Evolutionary conservation across 23 red algal species (phyloP), one percentile per base, ranked within the genome.

Genomic region (Pyropia haitanensis): DNA sequence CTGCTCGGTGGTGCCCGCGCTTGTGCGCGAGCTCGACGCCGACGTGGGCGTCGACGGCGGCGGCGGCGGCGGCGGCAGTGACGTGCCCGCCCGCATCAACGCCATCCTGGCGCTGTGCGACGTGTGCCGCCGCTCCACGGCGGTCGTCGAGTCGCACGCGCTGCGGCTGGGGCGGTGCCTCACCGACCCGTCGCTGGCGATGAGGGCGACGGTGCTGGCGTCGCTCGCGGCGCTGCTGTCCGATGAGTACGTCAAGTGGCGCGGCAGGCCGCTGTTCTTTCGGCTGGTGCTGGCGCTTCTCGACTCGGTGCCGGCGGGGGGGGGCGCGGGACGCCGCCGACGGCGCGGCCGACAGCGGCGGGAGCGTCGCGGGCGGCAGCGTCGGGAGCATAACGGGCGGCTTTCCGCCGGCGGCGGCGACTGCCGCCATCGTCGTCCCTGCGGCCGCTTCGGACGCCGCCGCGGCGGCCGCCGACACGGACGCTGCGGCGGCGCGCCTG

Each of bases 221-320:
- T 79, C 76, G 51, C 65, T 90, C n/a, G 63, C 73, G 18, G 65
- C 49, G 24, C 76, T 90, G 23, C 70, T 90, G 44, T 67, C 80
- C 22, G 73, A 90, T 22, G 85, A 90, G 28, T 90, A 75, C 24
- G 50, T 80, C 63, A 90, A 90, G 32, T 57, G 73, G 31, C 67
- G 76, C 10, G 54, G 63, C 32, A 75, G 76, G 16, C 68, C 59
- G 2, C 18, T 90, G 19, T 34, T 90, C 15, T 90, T 75, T 55
- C 85, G 65, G 18, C 71, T 90, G 22, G 52, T 67, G 10, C 27
- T 49, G 51, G 60, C 49, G 18, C 33, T 79, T 17, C 24, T 81
- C 3, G 85, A 90, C 39, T 18, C 58, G 49, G 78, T 21, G 24
- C 59, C 20, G 26, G 52, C n/a, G n/a, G n/a, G n/a, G n/a, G n/a